phyloP scores from a whole-genome alignment of 2,329 filamentous ascomycete species.

The Dothiorella sarmentorum region DNA sequence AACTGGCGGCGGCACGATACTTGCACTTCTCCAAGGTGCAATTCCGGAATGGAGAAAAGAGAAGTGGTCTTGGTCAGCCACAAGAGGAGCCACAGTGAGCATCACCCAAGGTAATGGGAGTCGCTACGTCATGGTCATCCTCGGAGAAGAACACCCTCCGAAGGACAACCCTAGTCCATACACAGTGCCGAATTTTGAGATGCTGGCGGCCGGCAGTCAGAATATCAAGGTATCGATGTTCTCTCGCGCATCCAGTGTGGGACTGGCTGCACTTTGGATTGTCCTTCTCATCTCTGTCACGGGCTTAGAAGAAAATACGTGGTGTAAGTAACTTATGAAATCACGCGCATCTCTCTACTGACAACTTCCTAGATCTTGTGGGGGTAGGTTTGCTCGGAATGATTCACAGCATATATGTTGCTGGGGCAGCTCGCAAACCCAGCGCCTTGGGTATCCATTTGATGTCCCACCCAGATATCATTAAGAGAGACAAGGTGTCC shows the following conservation, averaged over 20 bases:
- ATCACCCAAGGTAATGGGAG: not conserved
- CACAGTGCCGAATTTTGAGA: not conserved
- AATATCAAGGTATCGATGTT: not conserved
- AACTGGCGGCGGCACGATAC: not conserved
- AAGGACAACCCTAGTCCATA: too few species aligned
- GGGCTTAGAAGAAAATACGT: not conserved
- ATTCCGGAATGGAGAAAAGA: conserved; percentile 12
- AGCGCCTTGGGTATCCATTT: not conserved
- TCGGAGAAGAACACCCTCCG: not conserved
- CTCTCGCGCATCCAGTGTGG: not conserved
- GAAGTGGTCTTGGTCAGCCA: not conserved
- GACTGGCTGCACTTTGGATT: not conserved
- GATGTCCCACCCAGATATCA: too few species aligned
- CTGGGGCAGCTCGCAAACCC: not conserved
- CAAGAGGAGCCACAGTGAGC: not conserved
- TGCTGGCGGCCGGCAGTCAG: not conserved
- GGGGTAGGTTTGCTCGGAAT: not conserved
- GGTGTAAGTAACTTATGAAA: not conserved
- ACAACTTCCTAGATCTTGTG: not conserved
- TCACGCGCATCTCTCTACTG: too few species aligned
- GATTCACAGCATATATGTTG: not conserved
- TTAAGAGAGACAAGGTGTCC: not conserved
- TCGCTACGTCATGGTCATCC: not conserved
- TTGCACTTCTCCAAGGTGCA: not conserved
- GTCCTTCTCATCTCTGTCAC: not conserved